Evolutionary conservation across 495 filamentous ascomycete species (phyloP), one percentile per base, ranked within the genome.

Genomic region (Letharia lupina): DNA sequence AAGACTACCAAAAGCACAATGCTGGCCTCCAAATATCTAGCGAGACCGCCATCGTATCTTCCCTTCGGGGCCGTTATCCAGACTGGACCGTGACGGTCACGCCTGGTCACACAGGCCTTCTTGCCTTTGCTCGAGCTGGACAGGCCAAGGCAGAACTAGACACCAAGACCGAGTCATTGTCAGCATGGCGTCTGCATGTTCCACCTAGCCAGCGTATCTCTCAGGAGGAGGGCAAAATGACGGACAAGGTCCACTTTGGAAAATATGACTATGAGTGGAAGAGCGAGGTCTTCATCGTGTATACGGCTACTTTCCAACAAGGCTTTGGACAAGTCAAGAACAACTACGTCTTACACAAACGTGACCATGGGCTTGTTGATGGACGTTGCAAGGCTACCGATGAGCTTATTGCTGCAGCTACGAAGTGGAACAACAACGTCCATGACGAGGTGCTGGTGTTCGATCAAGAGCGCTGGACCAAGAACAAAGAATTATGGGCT

Each of bases 191-290:
- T 20, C 58, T 50, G 31, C 62, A 68, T 58, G 18, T n/a, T 12
- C 62, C 65, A 57, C 40, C 41, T 31, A 58, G 41, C 37, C 58
- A 70, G 50, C 58, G 65, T 33, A 65, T 61, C 20, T 71, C 65
- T 6, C 37, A 50, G 7, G 39, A 67, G 35, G 69, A 69, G 12
- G 70, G 69, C 8, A 45, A 45, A 16, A 65, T 80, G 33, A 75
- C 60, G 12, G 77, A 79, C 57, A 63, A 60, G 9, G 61, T 73
- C 28, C 69, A 71, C n/a, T 80, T 77, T 61, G 77, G 73, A 8
- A 75, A 72, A 42, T 79, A 74, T 65, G 68, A 75, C 52, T 79
- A 77, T 59, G 50, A 59, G 9, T 80, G 78, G 77, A 72, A 69
- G 39, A 59, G 65, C 15, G 65, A 77, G 61, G 65, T 73, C 31